Conservation (phyloP, 371 early-diverging fungal species). For the Rhizomucor miehei region DNA sequence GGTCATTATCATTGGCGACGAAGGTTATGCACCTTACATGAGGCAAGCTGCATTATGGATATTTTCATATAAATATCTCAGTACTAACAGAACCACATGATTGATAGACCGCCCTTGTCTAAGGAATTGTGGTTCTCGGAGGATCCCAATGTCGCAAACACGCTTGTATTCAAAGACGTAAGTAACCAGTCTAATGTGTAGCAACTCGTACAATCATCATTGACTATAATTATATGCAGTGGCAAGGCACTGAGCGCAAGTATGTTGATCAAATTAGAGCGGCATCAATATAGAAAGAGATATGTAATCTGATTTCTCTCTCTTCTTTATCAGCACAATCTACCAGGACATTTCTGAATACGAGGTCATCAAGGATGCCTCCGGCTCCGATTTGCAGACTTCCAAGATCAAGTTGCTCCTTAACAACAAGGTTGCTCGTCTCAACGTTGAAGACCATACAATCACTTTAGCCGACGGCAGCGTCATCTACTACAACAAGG, state of each 20-base stretch:
- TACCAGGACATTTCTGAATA: slow-evolving; percentile 42
- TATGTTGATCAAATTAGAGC: slow-evolving; percentile 14
- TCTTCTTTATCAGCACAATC: slow-evolving; percentile 17
- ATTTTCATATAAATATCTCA: neutral
- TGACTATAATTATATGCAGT: slow-evolving; percentile 20
- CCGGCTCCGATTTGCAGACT: slow-evolving; percentile 37
- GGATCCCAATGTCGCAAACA: slow-evolving; percentile 41
- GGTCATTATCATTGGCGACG: slow-evolving; percentile 68
- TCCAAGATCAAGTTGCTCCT: slow-evolving; percentile 52
- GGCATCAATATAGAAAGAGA: neutral
- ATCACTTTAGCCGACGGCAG: slow-evolving; percentile 59
- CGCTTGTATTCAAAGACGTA: slow-evolving; percentile 64
- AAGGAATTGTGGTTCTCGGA: slow-evolving; percentile 79
- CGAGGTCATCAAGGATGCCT: slow-evolving; percentile 37
- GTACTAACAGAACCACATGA: too few relatives aligned
- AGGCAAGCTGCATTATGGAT: slow-evolving; percentile 27
- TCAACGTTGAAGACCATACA: slow-evolving; percentile 65
- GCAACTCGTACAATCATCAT: neutral
- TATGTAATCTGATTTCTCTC: neutral
- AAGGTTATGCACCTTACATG: slow-evolving; percentile 66
- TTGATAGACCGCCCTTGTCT: slow-evolving; percentile 56
- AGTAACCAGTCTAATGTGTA: slow-evolving; percentile 8
- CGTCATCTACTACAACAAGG: slow-evolving; percentile 62
- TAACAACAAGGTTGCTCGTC: slow-evolving; percentile 44
- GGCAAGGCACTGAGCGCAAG: slow-evolving; percentile 68